Evolutionary conservation across 164 flowering plant genomes (phyloP), one percentile per base, ranked within the genome.

Genomic region (Euptelea pleiosperma): DNA sequence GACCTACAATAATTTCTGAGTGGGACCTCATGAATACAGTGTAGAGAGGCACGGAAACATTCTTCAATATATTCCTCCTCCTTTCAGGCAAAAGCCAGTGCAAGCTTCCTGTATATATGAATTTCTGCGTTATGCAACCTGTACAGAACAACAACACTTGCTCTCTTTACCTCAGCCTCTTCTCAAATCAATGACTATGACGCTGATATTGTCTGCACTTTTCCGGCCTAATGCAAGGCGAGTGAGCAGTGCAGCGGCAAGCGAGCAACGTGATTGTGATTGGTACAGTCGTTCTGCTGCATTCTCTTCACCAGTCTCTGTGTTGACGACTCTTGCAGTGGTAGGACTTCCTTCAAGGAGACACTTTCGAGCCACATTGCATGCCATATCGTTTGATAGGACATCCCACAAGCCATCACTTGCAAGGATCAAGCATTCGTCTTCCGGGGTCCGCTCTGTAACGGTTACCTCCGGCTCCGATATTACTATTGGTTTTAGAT

Each of bases 321-420:
- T 28, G 22, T 51, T 57, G 8, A 39, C 60, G 21, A 47, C 46
- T 24, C 0, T 28, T 22, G 55, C 34, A 14, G 49, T 8, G 4
- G 62, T 2, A 18, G 67, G 49, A 18, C 18, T 37, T 21, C 48
- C 67, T 22, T 69, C 78, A 10, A 49, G 52, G 9, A 82, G 80
- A 46, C 86, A 82, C 22, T 57, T 52, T 6, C 49, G 51, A 11
- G 80, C 79, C 2, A 79, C 57, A 8, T 64, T 65, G 49, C 86
- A 79, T 6, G 81, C 83, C 73, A 71, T 11, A 0, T 77, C 75
- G 19, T 61, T 75, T 0, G 89, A 52, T 25, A 84, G 10, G 6
- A 84, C 89, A 60, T 84, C 86, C 86, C 89, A 84, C 58, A 84
- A 19, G 22, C 89, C 89, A 64, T 83, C 89, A 62, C 86, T 81